Conservation (phyloP, 2,329 filamentous ascomycete genomes). For the Zymoseptoria pseudotritici region DNA sequence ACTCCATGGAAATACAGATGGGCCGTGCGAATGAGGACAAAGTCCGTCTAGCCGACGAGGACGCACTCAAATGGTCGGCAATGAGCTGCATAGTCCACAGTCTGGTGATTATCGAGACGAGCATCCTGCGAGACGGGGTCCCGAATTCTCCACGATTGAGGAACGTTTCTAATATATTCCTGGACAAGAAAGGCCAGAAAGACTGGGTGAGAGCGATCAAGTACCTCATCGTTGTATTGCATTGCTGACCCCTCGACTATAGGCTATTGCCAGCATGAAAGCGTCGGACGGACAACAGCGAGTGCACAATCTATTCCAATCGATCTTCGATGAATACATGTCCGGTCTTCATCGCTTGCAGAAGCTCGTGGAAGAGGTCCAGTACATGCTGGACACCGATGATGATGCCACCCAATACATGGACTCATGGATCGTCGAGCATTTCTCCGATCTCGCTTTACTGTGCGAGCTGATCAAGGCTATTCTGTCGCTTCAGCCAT, state of each 20-base stretch:
- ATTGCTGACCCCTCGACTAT: too few relatives aligned
- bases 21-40: slow-evolving; percentile 32
- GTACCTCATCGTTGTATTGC: too few relatives aligned
- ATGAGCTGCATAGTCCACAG: slow-evolving; percentile 25
- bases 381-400: slow-evolving; percentile 25
- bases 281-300: neutral
- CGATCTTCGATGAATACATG: neutral
- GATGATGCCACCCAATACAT: slow-evolving; percentile 16
- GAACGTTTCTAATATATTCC: slow-evolving; percentile 2
- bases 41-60: slow-evolving; percentile 29
- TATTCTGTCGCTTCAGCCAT: slow-evolving; percentile 8
- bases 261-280: neutral
- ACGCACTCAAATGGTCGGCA: slow-evolving; percentile 35
- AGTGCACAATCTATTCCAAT: neutral
- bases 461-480: slow-evolving; percentile 16
- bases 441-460: slow-evolving; percentile 24
- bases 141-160: slow-evolving; percentile 18
- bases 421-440: slow-evolving; percentile 17
- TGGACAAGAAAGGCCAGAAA: slow-evolving; percentile 1
- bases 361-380: slow-evolving; percentile 21
- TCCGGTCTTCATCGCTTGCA: neutral
- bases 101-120: slow-evolving; percentile 6
- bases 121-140: slow-evolving; percentile 7
- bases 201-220: neutral
- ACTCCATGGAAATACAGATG: slow-evolving; percentile 32